Evolutionary conservation across 345 rosid genomes (phyloP).

Genomic region (Theobroma cacao): DNA sequence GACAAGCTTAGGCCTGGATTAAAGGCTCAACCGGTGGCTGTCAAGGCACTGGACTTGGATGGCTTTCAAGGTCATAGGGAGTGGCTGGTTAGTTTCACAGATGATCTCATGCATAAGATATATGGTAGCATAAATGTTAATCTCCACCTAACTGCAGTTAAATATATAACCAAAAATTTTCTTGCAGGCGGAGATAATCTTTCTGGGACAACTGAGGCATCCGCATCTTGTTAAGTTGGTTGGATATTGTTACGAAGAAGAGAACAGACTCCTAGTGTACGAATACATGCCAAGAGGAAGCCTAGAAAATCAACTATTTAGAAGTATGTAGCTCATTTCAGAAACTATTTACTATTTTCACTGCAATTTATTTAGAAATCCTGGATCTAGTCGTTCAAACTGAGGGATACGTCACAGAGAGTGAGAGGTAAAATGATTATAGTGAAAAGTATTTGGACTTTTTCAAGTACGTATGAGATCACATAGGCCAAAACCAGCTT

Average conservation of each 20-base stretch:
- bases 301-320: conserved; percentile 71
- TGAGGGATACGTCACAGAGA: not conserved
- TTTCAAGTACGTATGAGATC: not conserved
- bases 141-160: not conserved
- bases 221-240: conserved; percentile 72
- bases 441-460: not conserved
- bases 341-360: not conserved
- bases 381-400: not conserved
- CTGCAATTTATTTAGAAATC: not conserved
- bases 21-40: conserved; percentile 70
- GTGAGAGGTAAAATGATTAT: not conserved
- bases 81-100: conserved; percentile 59
- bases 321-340: conserved; percentile 40
- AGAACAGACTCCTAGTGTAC: conserved; percentile 67
- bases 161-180: not conserved
- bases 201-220: conserved; percentile 77
- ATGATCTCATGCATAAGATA: not conserved
- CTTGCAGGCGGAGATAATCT: conserved; percentile 72
- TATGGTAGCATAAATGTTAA: not conserved
- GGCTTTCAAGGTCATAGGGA: conserved; percentile 80
- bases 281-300: conserved; percentile 77
- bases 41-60: conserved; percentile 62
- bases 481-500: not conserved
- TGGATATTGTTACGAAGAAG: conserved; percentile 77
- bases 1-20: conserved; percentile 55